Percentiles rank a stretch among this genome's conserved stretches.
Conservation (phyloP, 768 basidiomycete species). For the Trametes villosa region DNA sequence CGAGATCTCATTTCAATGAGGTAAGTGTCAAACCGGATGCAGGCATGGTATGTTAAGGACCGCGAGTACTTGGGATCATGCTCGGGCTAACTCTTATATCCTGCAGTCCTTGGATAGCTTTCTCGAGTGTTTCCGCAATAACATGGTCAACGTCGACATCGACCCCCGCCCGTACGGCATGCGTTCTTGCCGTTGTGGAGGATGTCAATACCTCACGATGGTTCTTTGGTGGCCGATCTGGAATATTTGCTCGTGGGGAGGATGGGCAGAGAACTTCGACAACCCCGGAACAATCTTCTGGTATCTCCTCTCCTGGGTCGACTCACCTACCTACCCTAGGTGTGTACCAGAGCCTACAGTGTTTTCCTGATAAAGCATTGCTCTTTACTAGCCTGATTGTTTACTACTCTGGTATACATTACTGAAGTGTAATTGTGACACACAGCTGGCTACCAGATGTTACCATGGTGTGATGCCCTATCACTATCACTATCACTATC, state of each 20-base stretch:
- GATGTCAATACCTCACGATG: slow-evolving; percentile 45
- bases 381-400: too few relatives aligned
- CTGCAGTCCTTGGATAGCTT: not conserved
- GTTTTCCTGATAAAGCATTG: too few relatives aligned
- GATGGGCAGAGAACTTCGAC: slow-evolving; percentile 44
- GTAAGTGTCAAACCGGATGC: not conserved
- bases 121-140: slow-evolving; percentile 43
- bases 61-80: too few relatives aligned
- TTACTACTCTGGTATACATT: too few relatives aligned
- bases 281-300: slow-evolving; percentile 43
- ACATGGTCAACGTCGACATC: slow-evolving; percentile 43
- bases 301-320: slow-evolving; percentile 47
- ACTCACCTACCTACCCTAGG: too few relatives aligned
- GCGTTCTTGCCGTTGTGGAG: slow-evolving; percentile 46
- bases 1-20: slow-evolving; percentile 2
- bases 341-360: too few relatives aligned
- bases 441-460: too few relatives aligned
- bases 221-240: slow-evolving; percentile 40
- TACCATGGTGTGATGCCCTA: too few relatives aligned
- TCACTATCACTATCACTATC: too few relatives aligned
- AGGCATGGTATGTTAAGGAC: not conserved
- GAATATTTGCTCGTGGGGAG: slow-evolving; percentile 51
- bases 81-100: too few relatives aligned
- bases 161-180: slow-evolving; percentile 45
- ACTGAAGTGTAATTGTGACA: too few relatives aligned